Evolutionary conservation across 2,329 filamentous ascomycete genomes (phyloP).

Genomic region (Nemania abortiva): DNA sequence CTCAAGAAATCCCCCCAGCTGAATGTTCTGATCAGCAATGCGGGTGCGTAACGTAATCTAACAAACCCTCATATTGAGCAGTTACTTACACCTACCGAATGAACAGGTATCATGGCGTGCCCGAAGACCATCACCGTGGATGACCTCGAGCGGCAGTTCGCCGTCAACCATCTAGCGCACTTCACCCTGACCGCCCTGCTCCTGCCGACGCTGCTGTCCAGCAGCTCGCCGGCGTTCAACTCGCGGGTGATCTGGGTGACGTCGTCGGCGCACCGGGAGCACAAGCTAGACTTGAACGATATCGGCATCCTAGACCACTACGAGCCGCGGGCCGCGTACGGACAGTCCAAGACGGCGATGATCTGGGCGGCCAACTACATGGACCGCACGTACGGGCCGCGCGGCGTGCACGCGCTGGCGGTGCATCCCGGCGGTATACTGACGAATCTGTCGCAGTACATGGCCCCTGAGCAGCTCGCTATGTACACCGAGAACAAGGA

Average conservation of each 20-base stretch:
- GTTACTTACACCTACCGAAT: background rate
- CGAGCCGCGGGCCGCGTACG: slow-evolving; percentile 54
- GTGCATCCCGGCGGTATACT: slow-evolving; percentile 59
- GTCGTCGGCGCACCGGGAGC: slow-evolving; percentile 51
- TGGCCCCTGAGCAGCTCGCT: slow-evolving; percentile 27
- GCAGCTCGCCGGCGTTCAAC: slow-evolving; percentile 52
- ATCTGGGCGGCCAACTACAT: slow-evolving; percentile 60
- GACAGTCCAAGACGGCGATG: slow-evolving; percentile 59
- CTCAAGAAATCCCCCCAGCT: slow-evolving; percentile 33
- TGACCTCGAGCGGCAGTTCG: slow-evolving; percentile 63
- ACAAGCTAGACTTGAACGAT: slow-evolving; percentile 46
- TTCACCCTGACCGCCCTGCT: slow-evolving; percentile 65
- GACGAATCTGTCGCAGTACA: slow-evolving; percentile 47
- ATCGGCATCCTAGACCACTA: slow-evolving; percentile 54
- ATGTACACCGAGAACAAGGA: slow-evolving; percentile 10
- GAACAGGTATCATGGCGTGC: slow-evolving; percentile 31
- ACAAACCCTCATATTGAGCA: background rate
- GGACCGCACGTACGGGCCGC: slow-evolving; percentile 56
- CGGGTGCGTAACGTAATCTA: slow-evolving; percentile 22
- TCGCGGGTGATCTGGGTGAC: slow-evolving; percentile 60
- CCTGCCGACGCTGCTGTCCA: slow-evolving; percentile 55
- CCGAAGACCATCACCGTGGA: slow-evolving; percentile 51
- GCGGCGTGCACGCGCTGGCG: slow-evolving; percentile 55
- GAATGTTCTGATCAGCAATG: slow-evolving; percentile 38
- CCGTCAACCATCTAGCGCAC: slow-evolving; percentile 62